A percentile compares a stretch with the other conserved stretches of the same genome.
Evolutionary conservation across 2,329 filamentous ascomycete genomes (phyloP).

Genomic region (Hortaea werneckii): DNA sequence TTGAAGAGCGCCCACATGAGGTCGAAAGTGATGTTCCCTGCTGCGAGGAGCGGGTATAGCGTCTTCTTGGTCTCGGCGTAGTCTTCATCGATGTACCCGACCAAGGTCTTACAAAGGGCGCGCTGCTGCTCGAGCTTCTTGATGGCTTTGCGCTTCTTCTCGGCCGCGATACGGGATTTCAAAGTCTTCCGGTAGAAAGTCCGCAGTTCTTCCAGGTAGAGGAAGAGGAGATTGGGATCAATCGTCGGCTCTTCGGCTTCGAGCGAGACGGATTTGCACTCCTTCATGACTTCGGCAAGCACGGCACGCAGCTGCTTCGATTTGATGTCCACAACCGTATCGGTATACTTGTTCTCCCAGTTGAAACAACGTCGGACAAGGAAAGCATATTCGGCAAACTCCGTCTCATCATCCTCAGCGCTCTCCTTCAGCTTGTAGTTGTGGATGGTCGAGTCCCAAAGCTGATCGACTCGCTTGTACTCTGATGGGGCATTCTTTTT

Average conservation of each 20-base stretch:
- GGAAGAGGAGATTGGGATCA: conserved; percentile 39
- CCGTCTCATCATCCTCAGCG: conserved; percentile 51
- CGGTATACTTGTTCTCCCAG: conserved; percentile 68
- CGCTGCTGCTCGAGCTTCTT: conserved; percentile 50
- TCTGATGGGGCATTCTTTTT: conserved; percentile 41
- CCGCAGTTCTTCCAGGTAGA: conserved; percentile 70
- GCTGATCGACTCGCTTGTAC: conserved; percentile 59
- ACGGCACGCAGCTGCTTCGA: conserved; percentile 67
- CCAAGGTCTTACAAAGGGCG: conserved; percentile 59
- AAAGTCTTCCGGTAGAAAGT: conserved; percentile 50
- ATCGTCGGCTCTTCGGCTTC: conserved; percentile 67
- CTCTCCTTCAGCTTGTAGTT: conserved; percentile 61
- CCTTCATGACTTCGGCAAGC: conserved; percentile 61
- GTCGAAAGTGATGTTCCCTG: conserved; percentile 79
- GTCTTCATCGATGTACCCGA: conserved; percentile 72
- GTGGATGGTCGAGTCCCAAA: conserved; percentile 48
- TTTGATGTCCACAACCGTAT: conserved; percentile 74
- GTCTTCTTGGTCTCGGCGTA: conserved; percentile 70
- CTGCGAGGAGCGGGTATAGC: conserved; percentile 68
- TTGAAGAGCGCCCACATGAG: conserved; percentile 84
- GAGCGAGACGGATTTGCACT: conserved; percentile 66
- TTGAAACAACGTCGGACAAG: conserved; percentile 75
- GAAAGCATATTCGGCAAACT: conserved; percentile 73
- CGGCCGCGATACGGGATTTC: conserved; percentile 47
- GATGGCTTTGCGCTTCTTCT: conserved; percentile 51